A percentile compares a stretch with the other conserved stretches of the same genome.
These are phyloP conservation scores for Powellomyces hirtus DNA, from an alignment of 192 early-diverging fungal species.

Conservation along the genomic window DNA sequence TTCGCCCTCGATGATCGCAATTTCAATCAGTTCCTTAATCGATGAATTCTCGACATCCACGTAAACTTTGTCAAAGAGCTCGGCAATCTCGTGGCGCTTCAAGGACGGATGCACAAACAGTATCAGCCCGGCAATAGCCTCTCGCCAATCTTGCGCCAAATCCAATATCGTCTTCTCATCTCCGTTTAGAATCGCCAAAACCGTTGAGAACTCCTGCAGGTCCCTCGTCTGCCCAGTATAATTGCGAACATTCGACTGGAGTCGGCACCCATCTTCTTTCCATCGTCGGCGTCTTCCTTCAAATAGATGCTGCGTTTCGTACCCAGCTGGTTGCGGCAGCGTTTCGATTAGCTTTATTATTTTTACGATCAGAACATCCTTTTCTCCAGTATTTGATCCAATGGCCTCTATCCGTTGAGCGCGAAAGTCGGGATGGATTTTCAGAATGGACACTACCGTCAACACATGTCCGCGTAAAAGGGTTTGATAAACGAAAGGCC, in stretches of 20 bases:
- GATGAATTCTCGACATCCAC: not conserved
- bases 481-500: conserved; percentile 12
- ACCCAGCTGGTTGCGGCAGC: not conserved
- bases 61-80: conserved; percentile 4
- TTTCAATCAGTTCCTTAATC: not conserved
- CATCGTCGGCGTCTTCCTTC: conserved; percentile 13
- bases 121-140: conserved; percentile 19
- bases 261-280: conserved; percentile 6
- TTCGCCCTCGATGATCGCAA: conserved; percentile 20
- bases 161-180: conserved; percentile 12
- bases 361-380: not conserved
- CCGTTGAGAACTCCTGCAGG: not conserved
- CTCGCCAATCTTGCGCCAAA: conserved; percentile 18
- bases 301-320: conserved; percentile 3
- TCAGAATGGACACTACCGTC: conserved; percentile 6
- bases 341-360: not conserved
- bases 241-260: not conserved
- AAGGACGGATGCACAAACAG: conserved; percentile 17
- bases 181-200: conserved; percentile 21
- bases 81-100: conserved; percentile 7
- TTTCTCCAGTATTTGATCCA: not conserved
- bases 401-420: not conserved
- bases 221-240: not conserved
- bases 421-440: conserved; percentile 17
- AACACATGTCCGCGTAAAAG: conserved; percentile 18